A percentile compares a stretch with the other conserved stretches of the same genome.
These are phyloP conservation scores for Staphylotrichum longicolle DNA, from an alignment of 495 filamentous ascomycete genomes.

Conservation along the genomic window DNA sequence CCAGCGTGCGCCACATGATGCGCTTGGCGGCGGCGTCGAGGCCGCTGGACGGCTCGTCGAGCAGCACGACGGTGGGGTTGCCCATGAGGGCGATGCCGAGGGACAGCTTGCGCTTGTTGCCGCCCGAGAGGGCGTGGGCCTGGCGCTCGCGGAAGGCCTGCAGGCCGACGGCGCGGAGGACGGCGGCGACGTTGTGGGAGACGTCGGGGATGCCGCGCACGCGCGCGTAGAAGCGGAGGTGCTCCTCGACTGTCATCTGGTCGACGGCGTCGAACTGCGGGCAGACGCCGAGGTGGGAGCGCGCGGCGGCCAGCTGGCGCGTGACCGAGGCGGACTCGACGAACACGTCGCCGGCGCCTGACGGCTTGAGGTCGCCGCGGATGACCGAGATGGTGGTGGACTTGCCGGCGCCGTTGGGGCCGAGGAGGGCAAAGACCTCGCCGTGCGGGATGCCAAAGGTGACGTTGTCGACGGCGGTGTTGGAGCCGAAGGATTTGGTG, in stretches of 20 bases:
- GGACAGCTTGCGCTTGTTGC: conserved; percentile 58
- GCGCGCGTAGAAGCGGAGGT: conserved; percentile 71
- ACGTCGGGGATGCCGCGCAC: conserved; percentile 63
- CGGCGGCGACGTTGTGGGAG: conserved; percentile 59
- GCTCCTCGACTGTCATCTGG: conserved; percentile 67
- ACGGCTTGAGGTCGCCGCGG: conserved; percentile 74
- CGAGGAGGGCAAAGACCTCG: conserved; percentile 81
- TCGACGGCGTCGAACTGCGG: conserved; percentile 71
- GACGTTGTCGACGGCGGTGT: conserved; percentile 74
- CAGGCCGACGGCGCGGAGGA: conserved; percentile 60
- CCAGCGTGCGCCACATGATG: conserved; percentile 71
- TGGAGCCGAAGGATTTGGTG: conserved; percentile 69
- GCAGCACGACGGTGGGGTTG: conserved; percentile 67
- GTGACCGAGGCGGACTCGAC: conserved; percentile 71
- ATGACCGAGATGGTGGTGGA: conserved; percentile 81
- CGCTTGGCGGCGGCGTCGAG: conserved; percentile 73
- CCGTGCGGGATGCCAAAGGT: conserved; percentile 74
- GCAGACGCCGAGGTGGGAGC: conserved; percentile 73
- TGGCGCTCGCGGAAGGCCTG: conserved; percentile 57
- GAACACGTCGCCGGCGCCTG: conserved; percentile 61
- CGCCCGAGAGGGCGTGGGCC: conserved; percentile 66
- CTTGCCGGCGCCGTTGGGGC: conserved; percentile 88
- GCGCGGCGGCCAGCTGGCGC: conserved; percentile 60
- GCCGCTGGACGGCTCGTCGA: conserved; percentile 68
- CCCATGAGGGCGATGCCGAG: conserved; percentile 76